These are phyloP conservation scores for Petunia axillaris DNA, from an alignment of 257 asterid genomes.

Conservation along the genomic window DNA sequence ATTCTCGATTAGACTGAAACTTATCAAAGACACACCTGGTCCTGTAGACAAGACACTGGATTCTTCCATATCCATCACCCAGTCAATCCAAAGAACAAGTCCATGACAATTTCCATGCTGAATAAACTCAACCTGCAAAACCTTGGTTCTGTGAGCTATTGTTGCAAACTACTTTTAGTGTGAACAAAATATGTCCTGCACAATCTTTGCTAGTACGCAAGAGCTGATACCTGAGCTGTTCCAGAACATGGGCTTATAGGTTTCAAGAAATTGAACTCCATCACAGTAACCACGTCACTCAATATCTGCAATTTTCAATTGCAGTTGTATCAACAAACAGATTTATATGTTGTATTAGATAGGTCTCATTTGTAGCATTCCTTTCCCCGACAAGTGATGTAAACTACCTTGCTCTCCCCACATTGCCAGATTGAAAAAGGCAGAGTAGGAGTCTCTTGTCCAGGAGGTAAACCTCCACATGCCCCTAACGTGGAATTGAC, in stretches of 20 bases:
- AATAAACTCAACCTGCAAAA: conserved; percentile 58
- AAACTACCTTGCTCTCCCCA: conserved; percentile 74
- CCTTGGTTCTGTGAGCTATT: conserved; percentile 9
- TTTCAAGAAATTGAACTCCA: conserved; percentile 80
- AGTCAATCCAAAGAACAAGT: conserved; percentile 88
- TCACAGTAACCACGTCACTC: conserved; percentile 57
- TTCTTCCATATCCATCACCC: conserved; percentile 64
- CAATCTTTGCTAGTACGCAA: neutral
- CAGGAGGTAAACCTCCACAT: conserved; percentile 74
- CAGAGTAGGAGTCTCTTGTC: conserved; percentile 68
- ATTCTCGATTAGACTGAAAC: neutral
- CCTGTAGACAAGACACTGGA: conserved; percentile 62
- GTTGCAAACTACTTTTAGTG: conserved; percentile 12
- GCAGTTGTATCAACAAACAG: conserved; percentile 19
- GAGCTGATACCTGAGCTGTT: conserved; percentile 62
- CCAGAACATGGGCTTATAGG: conserved; percentile 71
- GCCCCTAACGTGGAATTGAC: conserved; percentile 81
- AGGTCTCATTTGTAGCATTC: neutral
- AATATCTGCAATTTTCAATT: conserved; percentile 55
- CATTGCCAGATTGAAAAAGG: conserved; percentile 79
- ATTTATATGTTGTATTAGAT: neutral
- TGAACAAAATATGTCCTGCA: neutral
- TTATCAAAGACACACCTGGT: conserved; percentile 60
- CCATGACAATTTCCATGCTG: conserved; percentile 81
- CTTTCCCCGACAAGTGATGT: conserved; percentile 22